A percentile compares a stretch with the other conserved stretches of the same genome.
Conservation (phyloP, 805 yeast species). For the Lipomyces lipofer region DNA sequence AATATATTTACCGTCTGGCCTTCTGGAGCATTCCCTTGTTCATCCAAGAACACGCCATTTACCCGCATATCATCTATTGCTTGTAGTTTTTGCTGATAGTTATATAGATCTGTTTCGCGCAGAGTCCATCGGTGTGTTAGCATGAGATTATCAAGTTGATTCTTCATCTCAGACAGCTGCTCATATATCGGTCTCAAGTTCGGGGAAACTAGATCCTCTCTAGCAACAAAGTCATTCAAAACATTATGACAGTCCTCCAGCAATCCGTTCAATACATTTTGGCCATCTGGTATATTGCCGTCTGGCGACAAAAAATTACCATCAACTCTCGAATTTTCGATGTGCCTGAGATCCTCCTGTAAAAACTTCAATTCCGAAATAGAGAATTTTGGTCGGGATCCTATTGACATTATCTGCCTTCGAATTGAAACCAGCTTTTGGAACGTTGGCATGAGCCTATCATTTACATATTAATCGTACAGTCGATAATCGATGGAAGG, state of each 20-base stretch:
- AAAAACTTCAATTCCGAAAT: conserved; percentile 41
- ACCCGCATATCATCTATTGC: conserved; percentile 72
- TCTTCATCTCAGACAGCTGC: conserved; percentile 63
- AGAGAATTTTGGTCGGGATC: conserved; percentile 45
- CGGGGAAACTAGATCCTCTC: conserved; percentile 47
- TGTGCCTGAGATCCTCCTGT: conserved; percentile 43
- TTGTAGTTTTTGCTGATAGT: conserved; percentile 72
- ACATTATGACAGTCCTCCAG: conserved; percentile 81
- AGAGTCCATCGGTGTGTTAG: conserved; percentile 97
- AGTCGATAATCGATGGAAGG: not conserved
- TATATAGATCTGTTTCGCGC: conserved; percentile 90
- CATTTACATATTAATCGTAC: not conserved
- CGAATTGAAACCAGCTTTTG: conserved; percentile 64
- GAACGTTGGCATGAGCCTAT: conserved; percentile 45
- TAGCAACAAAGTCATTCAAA: conserved; percentile 62
- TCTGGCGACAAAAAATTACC: conserved; percentile 51
- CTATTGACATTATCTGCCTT: conserved; percentile 57
- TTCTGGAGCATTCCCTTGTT: conserved; percentile 43
- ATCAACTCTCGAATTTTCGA: conserved; percentile 54
- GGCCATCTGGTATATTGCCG: conserved; percentile 39
- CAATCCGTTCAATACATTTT: conserved; percentile 42
- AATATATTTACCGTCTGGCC: conserved; percentile 47
- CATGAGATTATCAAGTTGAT: conserved; percentile 74
- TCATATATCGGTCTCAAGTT: conserved; percentile 61
- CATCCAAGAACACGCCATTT: conserved; percentile 52